Conservation (phyloP, 2,329 filamentous ascomycete species). For the Fusarium nanum region DNA sequence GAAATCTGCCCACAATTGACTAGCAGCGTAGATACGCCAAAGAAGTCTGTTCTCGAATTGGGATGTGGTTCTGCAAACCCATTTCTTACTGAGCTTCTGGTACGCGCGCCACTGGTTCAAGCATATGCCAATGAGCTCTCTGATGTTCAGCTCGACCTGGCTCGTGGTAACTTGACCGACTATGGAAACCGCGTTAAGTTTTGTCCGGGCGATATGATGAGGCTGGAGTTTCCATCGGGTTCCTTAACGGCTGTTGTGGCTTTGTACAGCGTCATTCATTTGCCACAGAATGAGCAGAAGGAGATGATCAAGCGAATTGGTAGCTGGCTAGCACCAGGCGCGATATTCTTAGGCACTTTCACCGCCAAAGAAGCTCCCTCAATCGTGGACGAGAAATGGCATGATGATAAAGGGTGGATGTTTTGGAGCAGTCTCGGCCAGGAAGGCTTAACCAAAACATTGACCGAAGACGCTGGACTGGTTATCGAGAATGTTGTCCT, state of each 20-base stretch:
- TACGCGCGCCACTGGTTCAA: not conserved
- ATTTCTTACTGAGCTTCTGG: constrained; percentile 4
- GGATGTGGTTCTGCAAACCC: constrained; percentile 25
- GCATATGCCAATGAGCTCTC: constrained; percentile 30
- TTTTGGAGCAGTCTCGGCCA: constrained; percentile 25
- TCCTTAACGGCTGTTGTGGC: constrained; percentile 19
- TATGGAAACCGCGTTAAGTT: not conserved
- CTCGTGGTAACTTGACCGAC: not conserved
- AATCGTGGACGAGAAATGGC: not conserved
- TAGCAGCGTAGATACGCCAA: not conserved
- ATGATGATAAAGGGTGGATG: constrained; percentile 25
- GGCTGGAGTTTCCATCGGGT: constrained; percentile 1
- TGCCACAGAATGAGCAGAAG: constrained; percentile 16
- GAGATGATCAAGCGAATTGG: constrained; percentile 5
- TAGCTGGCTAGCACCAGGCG: constrained; percentile 16
- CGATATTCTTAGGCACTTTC: constrained; percentile 12
- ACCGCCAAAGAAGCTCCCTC: not conserved
- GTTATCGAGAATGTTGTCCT: not conserved
- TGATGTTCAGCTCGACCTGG: not conserved
- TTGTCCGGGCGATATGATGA: constrained; percentile 18
- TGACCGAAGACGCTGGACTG: not conserved
- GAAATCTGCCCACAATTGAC: not conserved
- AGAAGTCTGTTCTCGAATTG: constrained; percentile 16
- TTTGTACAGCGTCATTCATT: constrained; percentile 25
- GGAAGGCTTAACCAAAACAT: fast-evolving